phyloP scores from a whole-genome alignment of 2,329 filamentous ascomycete species.

The Clarireedia monteithiana region DNA sequence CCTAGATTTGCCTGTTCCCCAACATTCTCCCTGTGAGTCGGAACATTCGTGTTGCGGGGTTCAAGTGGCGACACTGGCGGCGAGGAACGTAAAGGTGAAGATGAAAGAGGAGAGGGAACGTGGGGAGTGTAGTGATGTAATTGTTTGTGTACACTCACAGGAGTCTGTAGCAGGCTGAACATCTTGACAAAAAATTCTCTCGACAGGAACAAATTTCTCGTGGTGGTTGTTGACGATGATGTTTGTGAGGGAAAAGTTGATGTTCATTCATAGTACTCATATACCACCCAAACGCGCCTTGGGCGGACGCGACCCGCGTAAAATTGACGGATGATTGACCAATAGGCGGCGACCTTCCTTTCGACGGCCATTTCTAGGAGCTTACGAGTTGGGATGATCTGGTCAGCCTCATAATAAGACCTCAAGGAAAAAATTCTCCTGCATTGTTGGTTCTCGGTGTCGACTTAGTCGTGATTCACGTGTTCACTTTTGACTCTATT shows the following conservation, averaged over 20 bases:
- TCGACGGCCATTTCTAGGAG: too few relatives aligned
- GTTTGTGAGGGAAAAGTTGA: too few relatives aligned
- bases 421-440: too few relatives aligned
- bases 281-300: neutral
- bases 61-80: conserved; percentile 7
- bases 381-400: too few relatives aligned
- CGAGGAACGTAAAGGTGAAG: conserved; percentile 5
- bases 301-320: neutral
- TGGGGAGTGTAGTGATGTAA: conserved; percentile 6
- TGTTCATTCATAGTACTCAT: too few relatives aligned
- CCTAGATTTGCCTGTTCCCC: neutral
- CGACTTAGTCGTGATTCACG: too few relatives aligned
- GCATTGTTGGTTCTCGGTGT: too few relatives aligned
- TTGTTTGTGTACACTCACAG: conserved; percentile 2
- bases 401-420: too few relatives aligned
- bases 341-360: neutral
- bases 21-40: neutral
- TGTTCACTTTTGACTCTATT: too few relatives aligned
- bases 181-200: neutral
- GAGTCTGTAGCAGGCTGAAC: conserved; percentile 6
- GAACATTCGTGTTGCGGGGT: neutral
- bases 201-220: too few relatives aligned
- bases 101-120: conserved; percentile 8
- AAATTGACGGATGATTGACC: neutral
- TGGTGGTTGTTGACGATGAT: too few relatives aligned